phyloP scores from a whole-genome alignment of 805 yeast species.

The Pichia eremophila region DNA sequence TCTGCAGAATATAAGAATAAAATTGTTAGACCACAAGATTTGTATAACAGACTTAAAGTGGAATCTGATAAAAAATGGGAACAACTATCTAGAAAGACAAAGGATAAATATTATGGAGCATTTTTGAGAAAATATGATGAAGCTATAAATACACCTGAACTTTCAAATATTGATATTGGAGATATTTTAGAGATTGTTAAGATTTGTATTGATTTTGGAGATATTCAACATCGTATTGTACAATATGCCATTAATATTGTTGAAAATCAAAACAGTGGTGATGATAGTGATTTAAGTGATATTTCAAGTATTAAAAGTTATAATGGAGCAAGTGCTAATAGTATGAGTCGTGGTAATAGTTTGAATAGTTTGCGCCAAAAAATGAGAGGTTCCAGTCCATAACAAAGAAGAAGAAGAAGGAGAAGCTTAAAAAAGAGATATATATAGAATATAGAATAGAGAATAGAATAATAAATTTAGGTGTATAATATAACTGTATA shows the following conservation, averaged over 20 bases:
- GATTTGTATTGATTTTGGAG: constrained; percentile 20
- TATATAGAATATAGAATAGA: background rate
- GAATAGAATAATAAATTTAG: background rate
- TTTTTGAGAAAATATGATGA: constrained; percentile 22
- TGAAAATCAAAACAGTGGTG: constrained; percentile 6
- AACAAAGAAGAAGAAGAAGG: too few relatives aligned
- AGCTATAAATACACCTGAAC: constrained; percentile 14
- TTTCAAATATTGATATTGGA: constrained; percentile 9
- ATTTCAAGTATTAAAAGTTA: background rate
- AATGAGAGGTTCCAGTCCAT: background rate
- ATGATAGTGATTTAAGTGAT: background rate
- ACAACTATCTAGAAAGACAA: constrained; percentile 13
- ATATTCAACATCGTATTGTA: constrained; percentile 16
- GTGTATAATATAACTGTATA: too few relatives aligned
- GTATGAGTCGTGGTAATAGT: background rate
- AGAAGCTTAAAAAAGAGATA: too few relatives aligned
- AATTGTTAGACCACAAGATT: constrained; percentile 20
- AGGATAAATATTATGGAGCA: constrained; percentile 21
- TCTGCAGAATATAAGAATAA: constrained; percentile 21
- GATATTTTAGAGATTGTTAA: constrained; percentile 18
- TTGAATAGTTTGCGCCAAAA: background rate
- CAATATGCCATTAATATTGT: constrained; percentile 12
- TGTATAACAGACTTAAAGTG: constrained; percentile 19
- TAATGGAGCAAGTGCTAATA: background rate
- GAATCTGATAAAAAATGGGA: constrained; percentile 19